Base-by-base conservation (phyloP, 1,139 yeast genomes). In the Magnusiomyces magnusii region DNA sequence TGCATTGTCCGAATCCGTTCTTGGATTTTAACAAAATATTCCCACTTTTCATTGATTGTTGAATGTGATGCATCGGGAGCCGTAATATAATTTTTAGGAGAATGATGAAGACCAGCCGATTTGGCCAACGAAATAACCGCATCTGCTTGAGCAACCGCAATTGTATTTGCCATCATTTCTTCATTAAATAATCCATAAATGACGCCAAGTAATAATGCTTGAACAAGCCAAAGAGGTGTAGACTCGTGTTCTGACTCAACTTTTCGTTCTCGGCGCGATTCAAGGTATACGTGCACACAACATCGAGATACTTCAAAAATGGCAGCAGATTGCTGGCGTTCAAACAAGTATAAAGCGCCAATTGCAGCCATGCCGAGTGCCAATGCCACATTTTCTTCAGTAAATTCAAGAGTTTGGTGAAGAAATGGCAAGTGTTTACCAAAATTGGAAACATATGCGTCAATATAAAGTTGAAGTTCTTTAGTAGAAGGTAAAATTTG, bases 221-320 rank as follows among this genome's bases (percentile, higher is more conserved):
- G 98, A 57, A 90, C 87, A n/a, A 91, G 80, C 90, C 93, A 87
- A 56, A 90, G 71, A 1, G 97, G 97, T 1, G 90, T 88, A 55
- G 81, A 80, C 64, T 83, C 60, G 10, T 51, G 53, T n/a, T 39
- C 19, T 39, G 19, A 39, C 3, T 39, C 17, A 19, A 39, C 19
- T 28, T 62, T 59, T 55, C 75, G 69, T 19, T 81, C 77, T 59
- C 80, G 76, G 58, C 81, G 79, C 56, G 79, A 78, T 67, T 88
- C 96, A 73, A 90, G 80, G 66, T 83, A 85, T 63, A 83, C 83
- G 68, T 88, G 95, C 61, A 89, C 85, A 65, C 88, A 85, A 65
- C 81, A 84, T 68, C 93, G 82, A 13, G 95, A 83, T 58, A 90
- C 80, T 69, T 89, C 90, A 73, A 88, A 90, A 58, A 91, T 76